Conservation (phyloP, 108 stramenopile genomes). For the Skeletonema menzelii region DNA sequence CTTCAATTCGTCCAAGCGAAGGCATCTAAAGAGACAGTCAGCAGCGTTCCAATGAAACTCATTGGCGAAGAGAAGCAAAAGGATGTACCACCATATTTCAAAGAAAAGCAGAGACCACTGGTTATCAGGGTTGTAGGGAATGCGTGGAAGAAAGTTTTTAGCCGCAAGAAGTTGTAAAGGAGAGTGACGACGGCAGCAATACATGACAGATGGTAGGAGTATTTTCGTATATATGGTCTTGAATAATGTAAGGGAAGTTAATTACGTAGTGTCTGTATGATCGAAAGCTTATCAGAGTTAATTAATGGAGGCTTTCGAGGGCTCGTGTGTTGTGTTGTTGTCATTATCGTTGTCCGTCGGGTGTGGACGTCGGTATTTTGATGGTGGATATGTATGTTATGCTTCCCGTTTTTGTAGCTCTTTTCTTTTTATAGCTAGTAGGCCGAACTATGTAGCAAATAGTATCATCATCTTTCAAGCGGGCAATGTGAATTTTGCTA, state of each 20-base stretch:
- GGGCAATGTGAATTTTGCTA: too few species aligned
- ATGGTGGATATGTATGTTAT: too few species aligned
- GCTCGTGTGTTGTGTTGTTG: too few species aligned
- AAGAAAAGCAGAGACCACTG: slow-evolving; percentile 30
- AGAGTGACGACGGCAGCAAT: background rate
- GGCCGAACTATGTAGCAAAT: too few species aligned
- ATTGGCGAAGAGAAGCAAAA: background rate
- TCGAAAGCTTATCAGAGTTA: too few species aligned
- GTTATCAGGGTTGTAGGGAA: slow-evolving; percentile 15
- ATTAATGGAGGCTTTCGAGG: too few species aligned
- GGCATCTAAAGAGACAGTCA: slow-evolving; percentile 7
- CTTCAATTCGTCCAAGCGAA: slow-evolving; percentile 11
- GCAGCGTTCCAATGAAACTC: background rate
- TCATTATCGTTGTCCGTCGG: too few species aligned
- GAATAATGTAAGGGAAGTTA: background rate
- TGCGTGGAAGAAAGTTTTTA: slow-evolving; percentile 33
- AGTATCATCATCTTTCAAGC: too few species aligned
- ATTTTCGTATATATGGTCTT: background rate
- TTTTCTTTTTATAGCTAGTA: too few species aligned
- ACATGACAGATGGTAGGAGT: background rate
- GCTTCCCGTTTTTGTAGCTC: too few species aligned
- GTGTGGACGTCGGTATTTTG: too few species aligned
- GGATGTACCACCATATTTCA: slow-evolving; percentile 39
- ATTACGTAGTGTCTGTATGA: too few species aligned
- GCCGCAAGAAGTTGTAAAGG: slow-evolving; percentile 14